Percentiles rank a stretch among this genome's conserved stretches.
Conservation (phyloP, 2,329 filamentous ascomycete species). For the Alternaria gaisen region DNA sequence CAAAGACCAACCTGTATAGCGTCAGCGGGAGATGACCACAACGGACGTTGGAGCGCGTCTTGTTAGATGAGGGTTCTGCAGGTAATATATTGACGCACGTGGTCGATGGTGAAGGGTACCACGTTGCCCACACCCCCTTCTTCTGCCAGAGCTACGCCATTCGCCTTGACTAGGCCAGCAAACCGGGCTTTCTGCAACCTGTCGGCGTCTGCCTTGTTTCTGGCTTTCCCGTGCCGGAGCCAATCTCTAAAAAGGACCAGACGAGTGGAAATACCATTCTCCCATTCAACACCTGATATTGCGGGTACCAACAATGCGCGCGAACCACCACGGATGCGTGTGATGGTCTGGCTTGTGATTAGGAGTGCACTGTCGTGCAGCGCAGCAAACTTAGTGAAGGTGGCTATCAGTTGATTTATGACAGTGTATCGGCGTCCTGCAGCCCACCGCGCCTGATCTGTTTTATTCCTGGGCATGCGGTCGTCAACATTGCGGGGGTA, state of each 20-base stretch:
- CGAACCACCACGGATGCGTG: conserved; percentile 74
- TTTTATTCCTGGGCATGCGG: conserved; percentile 55
- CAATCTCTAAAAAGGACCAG: conserved; percentile 83
- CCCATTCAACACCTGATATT: conserved; percentile 80
- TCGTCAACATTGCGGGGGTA: conserved; percentile 68
- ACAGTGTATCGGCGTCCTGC: conserved; percentile 65
- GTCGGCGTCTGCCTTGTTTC: conserved; percentile 36
- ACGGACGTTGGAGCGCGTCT: conserved; percentile 18
- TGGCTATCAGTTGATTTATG: conserved; percentile 69
- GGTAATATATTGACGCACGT: conserved; percentile 54
- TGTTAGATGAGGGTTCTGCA: conserved; percentile 35
- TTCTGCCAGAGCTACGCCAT: conserved; percentile 52
- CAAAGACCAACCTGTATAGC: conserved; percentile 42
- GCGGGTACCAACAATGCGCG: conserved; percentile 77
- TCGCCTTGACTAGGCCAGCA: conserved; percentile 56
- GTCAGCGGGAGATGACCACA: conserved; percentile 35
- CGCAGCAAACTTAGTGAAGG: conserved; percentile 75
- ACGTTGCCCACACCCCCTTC: conserved; percentile 55
- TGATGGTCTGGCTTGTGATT: conserved; percentile 80
- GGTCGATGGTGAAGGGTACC: conserved; percentile 60
- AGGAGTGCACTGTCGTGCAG: conserved; percentile 77
- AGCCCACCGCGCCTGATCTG: conserved; percentile 59
- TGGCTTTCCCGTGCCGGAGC: conserved; percentile 41
- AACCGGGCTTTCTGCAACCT: conserved; percentile 50
- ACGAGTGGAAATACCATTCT: conserved; percentile 76